Evolutionary conservation across 2,329 filamentous ascomycete species (phyloP).

Genomic region (Cercospora nicotianae): DNA sequence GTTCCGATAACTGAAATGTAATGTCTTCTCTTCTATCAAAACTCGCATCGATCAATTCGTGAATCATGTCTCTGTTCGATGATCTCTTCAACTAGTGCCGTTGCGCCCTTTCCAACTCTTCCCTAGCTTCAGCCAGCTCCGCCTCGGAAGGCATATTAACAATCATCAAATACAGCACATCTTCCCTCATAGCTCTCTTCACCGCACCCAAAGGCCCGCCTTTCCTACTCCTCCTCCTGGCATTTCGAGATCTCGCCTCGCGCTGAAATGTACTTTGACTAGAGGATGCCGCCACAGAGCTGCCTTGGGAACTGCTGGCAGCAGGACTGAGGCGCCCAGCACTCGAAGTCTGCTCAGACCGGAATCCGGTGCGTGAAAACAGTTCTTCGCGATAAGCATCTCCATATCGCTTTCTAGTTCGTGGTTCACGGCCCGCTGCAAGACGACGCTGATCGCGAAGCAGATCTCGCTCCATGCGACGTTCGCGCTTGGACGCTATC

Average conservation of each 20-base stretch:
- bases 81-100: neutral
- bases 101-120: constrained; percentile 21
- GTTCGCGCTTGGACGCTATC: constrained; percentile 7
- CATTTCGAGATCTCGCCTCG: neutral
- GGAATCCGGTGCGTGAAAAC: neutral
- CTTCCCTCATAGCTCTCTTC: constrained; percentile 21
- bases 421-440: constrained; percentile 15
- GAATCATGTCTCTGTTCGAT: neutral
- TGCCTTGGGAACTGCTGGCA: neutral
- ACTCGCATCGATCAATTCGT: neutral
- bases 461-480: constrained; percentile 13
- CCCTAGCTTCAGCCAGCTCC: constrained; percentile 41
- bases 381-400: constrained; percentile 20
- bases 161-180: constrained; percentile 53
- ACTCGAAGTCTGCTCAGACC: neutral
- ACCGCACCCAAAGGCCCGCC: constrained; percentile 47
- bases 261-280: neutral
- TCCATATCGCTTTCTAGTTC: constrained; percentile 13
- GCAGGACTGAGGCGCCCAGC: neutral
- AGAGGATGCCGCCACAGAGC: neutral
- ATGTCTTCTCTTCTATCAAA: neutral
- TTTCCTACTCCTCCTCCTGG: constrained; percentile 26
- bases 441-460: constrained; percentile 17
- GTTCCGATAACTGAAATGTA: neutral
- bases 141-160: constrained; percentile 50